phyloP scores from a whole-genome alignment of 2,329 filamentous ascomycete species.

The Curvularia spicifera region DNA sequence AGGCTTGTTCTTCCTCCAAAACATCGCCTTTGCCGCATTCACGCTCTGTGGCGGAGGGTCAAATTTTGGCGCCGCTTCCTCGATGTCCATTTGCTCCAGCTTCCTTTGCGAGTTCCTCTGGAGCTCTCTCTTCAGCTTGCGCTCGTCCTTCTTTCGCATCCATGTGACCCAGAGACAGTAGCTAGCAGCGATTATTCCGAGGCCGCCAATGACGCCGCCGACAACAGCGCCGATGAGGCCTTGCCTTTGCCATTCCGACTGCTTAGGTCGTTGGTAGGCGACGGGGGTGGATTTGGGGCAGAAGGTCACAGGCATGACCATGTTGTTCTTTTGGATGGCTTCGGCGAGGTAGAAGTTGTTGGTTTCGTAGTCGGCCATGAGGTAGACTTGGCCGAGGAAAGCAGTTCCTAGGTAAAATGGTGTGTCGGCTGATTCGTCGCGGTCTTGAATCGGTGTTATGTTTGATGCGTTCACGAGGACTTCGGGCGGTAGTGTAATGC shows the following conservation, averaged over 20 bases:
- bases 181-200: constrained; percentile 36
- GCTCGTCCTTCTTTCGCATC: constrained; percentile 37
- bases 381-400: constrained; percentile 53
- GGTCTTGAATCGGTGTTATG: constrained; percentile 46
- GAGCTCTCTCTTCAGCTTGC: constrained; percentile 35
- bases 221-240: constrained; percentile 50
- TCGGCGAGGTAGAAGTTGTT: constrained; percentile 51
- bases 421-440: constrained; percentile 32
- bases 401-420: constrained; percentile 51
- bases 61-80: constrained; percentile 39
- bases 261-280: constrained; percentile 39
- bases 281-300: constrained; percentile 49
- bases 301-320: constrained; percentile 51
- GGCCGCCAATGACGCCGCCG: constrained; percentile 47
- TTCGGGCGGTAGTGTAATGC: constrained; percentile 49
- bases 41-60: constrained; percentile 40
- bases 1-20: constrained; percentile 42
- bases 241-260: constrained; percentile 40
- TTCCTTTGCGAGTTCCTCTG: constrained; percentile 37
- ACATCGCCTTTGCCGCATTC: constrained; percentile 33
- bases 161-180: constrained; percentile 43
- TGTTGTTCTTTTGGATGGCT: constrained; percentile 49
- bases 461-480: constrained; percentile 49
- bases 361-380: constrained; percentile 53
- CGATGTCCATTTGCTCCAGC: constrained; percentile 44